These are phyloP conservation scores for Pyrenochaeta sp. DNA, from an alignment of 2,329 filamentous ascomycete genomes.

Conservation along the genomic window DNA sequence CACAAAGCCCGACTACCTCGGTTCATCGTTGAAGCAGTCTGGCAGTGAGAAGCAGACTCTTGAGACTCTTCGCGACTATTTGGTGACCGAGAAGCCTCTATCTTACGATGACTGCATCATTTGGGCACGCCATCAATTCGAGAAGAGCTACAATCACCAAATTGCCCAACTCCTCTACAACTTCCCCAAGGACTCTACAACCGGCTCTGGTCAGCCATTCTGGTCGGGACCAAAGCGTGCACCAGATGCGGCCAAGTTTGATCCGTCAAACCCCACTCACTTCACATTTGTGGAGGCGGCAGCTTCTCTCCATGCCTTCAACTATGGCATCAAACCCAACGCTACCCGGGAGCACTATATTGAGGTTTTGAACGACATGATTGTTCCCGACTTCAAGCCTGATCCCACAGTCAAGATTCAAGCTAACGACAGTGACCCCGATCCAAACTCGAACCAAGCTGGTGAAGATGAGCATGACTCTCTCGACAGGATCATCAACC, in stretches of 20 bases:
- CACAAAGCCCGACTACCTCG: slow-evolving; percentile 88
- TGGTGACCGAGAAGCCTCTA: slow-evolving; percentile 89
- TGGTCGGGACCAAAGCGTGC: slow-evolving; percentile 99
- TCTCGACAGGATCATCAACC: slow-evolving; percentile 73
- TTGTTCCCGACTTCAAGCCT: slow-evolving; percentile 92
- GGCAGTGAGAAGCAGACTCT: slow-evolving; percentile 94
- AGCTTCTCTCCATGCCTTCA: slow-evolving; percentile 94
- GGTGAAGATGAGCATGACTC: slow-evolving; percentile 77
- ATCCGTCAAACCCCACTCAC: slow-evolving; percentile 83
- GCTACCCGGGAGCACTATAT: slow-evolving; percentile 75
- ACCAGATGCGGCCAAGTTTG: slow-evolving; percentile 89
- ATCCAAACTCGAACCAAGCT: slow-evolving; percentile 75
- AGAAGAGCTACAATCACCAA: slow-evolving; percentile 95
- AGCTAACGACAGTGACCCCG: slow-evolving; percentile 91
- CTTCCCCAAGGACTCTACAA: slow-evolving; percentile 92
- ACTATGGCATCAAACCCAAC: slow-evolving; percentile 94
- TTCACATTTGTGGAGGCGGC: slow-evolving; percentile 86
- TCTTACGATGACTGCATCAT: slow-evolving; percentile 96
- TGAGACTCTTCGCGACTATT: slow-evolving; percentile 86
- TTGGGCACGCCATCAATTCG: slow-evolving; percentile 93
- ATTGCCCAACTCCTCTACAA: slow-evolving; percentile 96
- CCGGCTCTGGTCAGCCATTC: slow-evolving; percentile 88
- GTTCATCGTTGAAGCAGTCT: slow-evolving; percentile 85
- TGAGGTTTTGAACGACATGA: slow-evolving; percentile 87
- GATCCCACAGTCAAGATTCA: slow-evolving; percentile 95